phyloP scores from a whole-genome alignment of 2,329 filamentous ascomycete genomes.

The Hortaea werneckii region DNA sequence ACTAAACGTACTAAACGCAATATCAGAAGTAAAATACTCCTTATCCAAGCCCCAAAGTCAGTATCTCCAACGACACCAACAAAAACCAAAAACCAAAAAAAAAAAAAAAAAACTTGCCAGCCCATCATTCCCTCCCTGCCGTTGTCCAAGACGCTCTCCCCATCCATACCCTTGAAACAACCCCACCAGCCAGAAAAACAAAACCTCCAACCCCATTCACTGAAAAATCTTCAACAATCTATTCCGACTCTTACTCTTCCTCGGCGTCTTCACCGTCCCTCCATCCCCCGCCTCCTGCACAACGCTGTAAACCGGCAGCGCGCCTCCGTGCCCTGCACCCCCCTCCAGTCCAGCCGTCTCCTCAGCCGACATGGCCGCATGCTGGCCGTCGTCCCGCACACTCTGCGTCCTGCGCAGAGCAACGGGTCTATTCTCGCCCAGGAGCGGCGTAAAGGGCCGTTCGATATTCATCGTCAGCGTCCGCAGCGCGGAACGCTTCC shows the following conservation, averaged over 20 bases:
- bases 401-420: slow-evolving; percentile 21
- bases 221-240: slow-evolving; percentile 16
- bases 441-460: slow-evolving; percentile 23
- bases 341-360: not conserved
- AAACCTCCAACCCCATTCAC: no score
- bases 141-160: no score
- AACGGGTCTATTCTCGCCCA: slow-evolving; percentile 15
- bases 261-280: slow-evolving; percentile 8
- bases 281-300: not conserved
- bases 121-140: no score
- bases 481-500: slow-evolving; percentile 19
- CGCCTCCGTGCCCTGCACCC: not conserved
- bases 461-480: slow-evolving; percentile 26
- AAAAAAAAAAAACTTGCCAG: no score
- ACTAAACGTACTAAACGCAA: no score
- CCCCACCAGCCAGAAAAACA: no score
- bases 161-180: no score
- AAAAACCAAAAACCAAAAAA: no score
- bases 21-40: no score
- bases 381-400: slow-evolving; percentile 9
- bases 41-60: no score
- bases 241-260: slow-evolving; percentile 17
- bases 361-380: not conserved
- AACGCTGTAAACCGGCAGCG: not conserved
- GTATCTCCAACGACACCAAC: no score